These are phyloP conservation scores for Termitomyces sp. DNA, from an alignment of 768 basidiomycete species.

Conservation along the genomic window DNA sequence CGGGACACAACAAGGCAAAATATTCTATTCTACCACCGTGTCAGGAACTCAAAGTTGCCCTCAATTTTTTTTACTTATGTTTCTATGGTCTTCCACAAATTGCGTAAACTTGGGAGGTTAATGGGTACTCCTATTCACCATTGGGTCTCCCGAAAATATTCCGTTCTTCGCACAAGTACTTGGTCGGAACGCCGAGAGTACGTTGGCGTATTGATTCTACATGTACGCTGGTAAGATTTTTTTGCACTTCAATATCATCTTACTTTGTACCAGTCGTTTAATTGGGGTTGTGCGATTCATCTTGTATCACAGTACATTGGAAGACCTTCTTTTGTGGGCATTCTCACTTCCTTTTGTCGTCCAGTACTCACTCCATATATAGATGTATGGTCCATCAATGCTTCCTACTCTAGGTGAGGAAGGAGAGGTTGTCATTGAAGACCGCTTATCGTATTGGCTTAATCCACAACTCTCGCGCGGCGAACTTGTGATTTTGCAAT, in stretches of 20 bases:
- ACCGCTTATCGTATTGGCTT: constrained; percentile 48
- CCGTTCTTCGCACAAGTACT: constrained; percentile 11
- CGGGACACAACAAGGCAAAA: neutral
- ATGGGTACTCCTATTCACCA: neutral
- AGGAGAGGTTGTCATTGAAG: constrained; percentile 63
- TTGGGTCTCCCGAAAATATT: constrained; percentile 1
- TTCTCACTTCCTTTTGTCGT: constrained; percentile 6
- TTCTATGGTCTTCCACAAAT: constrained; percentile 1
- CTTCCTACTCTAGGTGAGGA: constrained; percentile 60
- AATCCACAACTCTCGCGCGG: constrained; percentile 59
- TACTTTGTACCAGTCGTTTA: constrained; percentile 36
- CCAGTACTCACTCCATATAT: constrained; percentile 3
- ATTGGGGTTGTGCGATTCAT: constrained; percentile 53
- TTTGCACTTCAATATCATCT: neutral
- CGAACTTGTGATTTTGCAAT: constrained; percentile 68
- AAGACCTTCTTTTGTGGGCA: constrained; percentile 43
- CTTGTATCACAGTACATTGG: constrained; percentile 61
- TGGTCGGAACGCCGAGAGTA: constrained; percentile 16
- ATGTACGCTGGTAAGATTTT: constrained; percentile 10
- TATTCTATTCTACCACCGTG: neutral
- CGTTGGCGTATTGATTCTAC: constrained; percentile 9
- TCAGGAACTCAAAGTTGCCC: neutral
- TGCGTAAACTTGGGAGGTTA: neutral
- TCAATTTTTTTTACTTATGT: neutral
- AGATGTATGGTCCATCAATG: constrained; percentile 80